These are phyloP conservation scores for Fusarium virguliforme DNA, from an alignment of 2,329 filamentous ascomycete genomes.

Conservation along the genomic window DNA sequence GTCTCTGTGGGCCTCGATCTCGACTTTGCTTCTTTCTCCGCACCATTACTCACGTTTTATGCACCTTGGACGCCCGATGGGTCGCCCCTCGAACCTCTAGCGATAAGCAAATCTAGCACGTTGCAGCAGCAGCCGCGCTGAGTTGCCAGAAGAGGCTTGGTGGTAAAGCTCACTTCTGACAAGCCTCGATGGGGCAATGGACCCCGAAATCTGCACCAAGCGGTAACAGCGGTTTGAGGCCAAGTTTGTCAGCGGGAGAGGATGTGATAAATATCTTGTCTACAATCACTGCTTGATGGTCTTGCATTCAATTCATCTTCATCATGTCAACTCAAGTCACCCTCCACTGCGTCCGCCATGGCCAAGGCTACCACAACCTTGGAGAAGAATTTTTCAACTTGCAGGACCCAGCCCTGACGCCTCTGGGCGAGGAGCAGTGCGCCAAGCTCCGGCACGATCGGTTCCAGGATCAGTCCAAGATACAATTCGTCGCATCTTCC, in stretches of 20 bases:
- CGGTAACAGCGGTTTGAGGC: conserved; percentile 22
- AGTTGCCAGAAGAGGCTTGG: conserved; percentile 31
- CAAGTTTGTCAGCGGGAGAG: not conserved
- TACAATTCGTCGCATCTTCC: conserved; percentile 36
- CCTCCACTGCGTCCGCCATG: conserved; percentile 40
- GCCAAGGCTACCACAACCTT: conserved; percentile 41
- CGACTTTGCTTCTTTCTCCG: not conserved
- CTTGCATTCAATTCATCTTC: not conserved
- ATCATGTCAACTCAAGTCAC: conserved; percentile 31
- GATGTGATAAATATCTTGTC: conserved; percentile 7
- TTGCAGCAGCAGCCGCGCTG: conserved; percentile 32
- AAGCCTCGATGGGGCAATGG: conserved; percentile 25
- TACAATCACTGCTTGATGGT: too few species aligned
- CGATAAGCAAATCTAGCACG: conserved; percentile 29
- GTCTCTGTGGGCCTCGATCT: not conserved
- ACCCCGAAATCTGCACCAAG: conserved; percentile 5
- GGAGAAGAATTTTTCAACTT: conserved; percentile 42
- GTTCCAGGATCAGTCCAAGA: conserved; percentile 41
- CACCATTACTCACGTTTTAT: not conserved
- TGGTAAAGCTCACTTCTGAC: conserved; percentile 20
- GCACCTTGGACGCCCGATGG: not conserved
- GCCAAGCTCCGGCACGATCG: conserved; percentile 30
- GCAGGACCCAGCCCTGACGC: conserved; percentile 37
- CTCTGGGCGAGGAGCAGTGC: conserved; percentile 40
- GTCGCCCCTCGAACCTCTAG: conserved; percentile 21